A percentile compares a stretch with the other conserved stretches of the same genome.
These are phyloP conservation scores for Curvularia eragrostidis DNA, from an alignment of 2,329 filamentous ascomycete species.

Conservation along the genomic window DNA sequence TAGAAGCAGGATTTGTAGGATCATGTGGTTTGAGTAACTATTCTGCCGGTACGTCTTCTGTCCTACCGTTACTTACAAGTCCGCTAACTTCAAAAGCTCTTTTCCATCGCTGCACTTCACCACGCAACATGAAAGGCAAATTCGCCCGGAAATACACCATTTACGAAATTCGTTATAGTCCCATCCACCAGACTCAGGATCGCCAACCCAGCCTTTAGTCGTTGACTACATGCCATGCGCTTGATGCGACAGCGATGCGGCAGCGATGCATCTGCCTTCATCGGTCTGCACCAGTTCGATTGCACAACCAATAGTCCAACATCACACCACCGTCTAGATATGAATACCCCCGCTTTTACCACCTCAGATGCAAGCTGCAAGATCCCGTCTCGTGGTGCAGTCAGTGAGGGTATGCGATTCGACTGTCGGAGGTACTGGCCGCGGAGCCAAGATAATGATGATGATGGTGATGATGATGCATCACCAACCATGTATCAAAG, in stretches of 20 bases:
- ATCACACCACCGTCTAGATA: neutral
- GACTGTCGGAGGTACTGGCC: neutral
- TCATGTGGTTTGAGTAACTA: neutral
- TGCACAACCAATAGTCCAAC: neutral
- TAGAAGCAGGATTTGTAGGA: neutral
- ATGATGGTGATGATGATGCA: slow-evolving; percentile 1
- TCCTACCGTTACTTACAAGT: neutral
- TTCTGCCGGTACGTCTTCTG: neutral
- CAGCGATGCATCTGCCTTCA: neutral
- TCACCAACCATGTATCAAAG: neutral
- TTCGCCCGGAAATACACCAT: neutral
- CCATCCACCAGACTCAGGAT: neutral
- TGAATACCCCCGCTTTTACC: neutral
- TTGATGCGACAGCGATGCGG: neutral
- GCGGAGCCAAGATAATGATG: neutral
- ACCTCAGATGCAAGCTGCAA: neutral
- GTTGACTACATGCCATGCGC: neutral
- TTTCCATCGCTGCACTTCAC: neutral
- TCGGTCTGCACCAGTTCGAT: neutral
- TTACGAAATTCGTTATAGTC: neutral
- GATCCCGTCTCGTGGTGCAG: neutral
- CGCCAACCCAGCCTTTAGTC: neutral
- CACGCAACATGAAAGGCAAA: neutral
- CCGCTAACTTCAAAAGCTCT: neutral
- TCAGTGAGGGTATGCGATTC: neutral